These are phyloP conservation scores for Phytophthora sansomeana DNA, from an alignment of 352 stramenopile genomes.

Conservation along the genomic window DNA sequence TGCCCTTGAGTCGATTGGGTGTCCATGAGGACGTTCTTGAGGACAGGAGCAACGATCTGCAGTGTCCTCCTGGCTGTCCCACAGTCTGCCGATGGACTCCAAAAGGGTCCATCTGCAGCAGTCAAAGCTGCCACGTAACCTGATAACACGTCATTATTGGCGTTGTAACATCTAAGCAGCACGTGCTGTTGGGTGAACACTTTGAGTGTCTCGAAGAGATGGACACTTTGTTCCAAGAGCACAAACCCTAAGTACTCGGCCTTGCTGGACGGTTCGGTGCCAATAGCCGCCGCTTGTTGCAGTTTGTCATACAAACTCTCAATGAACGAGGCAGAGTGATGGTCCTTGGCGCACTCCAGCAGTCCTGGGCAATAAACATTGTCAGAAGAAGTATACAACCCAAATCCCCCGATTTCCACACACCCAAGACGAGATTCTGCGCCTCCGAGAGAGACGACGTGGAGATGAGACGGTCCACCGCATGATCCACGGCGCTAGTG, in stretches of 20 bases:
- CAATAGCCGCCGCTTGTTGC: slow-evolving; percentile 53
- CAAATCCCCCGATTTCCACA: slow-evolving; percentile 2
- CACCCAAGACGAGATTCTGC: slow-evolving; percentile 45
- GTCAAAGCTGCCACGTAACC: slow-evolving; percentile 54
- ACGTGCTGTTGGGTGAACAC: slow-evolving; percentile 1
- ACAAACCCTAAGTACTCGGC: slow-evolving; percentile 56
- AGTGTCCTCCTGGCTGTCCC: slow-evolving; percentile 18
- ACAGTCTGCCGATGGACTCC: neutral
- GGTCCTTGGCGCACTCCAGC: slow-evolving; percentile 17
- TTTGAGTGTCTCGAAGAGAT: slow-evolving; percentile 17
- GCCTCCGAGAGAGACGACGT: slow-evolving; percentile 28
- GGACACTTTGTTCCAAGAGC: slow-evolving; percentile 43
- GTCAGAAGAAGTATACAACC: neutral
- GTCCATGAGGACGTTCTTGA: slow-evolving; percentile 47
- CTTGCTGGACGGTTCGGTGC: slow-evolving; percentile 53
- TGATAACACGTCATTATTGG: slow-evolving; percentile 44
- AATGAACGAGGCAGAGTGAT: slow-evolving; percentile 6
- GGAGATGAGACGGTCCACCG: slow-evolving; percentile 34
- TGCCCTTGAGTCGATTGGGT: slow-evolving; percentile 24
- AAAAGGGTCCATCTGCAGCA: slow-evolving; percentile 19
- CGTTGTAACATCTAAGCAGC: slow-evolving; percentile 51
- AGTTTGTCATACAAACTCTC: slow-evolving; percentile 35
- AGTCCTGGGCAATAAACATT: slow-evolving; percentile 20
- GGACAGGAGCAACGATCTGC: slow-evolving; percentile 38
- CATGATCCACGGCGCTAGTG: slow-evolving; percentile 25